phyloP scores from a whole-genome alignment of 2,329 filamentous ascomycete genomes.

The Aureobasidium uvarum region DNA sequence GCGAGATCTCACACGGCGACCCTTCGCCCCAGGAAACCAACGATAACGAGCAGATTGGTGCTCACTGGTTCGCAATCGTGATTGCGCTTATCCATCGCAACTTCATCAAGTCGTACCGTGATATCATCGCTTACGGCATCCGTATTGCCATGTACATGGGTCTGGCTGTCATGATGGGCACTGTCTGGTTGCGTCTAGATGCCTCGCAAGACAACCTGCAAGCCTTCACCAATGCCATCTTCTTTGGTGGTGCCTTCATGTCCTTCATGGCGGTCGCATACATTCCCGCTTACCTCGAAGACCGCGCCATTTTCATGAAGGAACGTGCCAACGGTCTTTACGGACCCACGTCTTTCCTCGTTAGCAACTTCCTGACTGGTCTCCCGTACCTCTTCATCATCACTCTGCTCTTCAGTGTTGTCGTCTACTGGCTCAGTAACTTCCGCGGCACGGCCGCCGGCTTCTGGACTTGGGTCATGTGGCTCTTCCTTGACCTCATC shows the following conservation, averaged over 20 bases:
- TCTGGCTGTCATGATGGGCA: conserved; percentile 83
- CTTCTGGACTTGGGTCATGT: conserved; percentile 78
- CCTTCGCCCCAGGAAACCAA: conserved; percentile 17
- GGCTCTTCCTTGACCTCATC: conserved; percentile 80
- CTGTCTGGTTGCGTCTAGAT: conserved; percentile 74
- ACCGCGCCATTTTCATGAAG: conserved; percentile 68
- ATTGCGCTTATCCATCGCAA: conserved; percentile 70
- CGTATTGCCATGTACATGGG: conserved; percentile 78
- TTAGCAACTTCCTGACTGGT: conserved; percentile 80
- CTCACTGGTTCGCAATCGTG: conserved; percentile 53
- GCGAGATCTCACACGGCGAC: conserved; percentile 37
- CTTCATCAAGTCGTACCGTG: conserved; percentile 80
- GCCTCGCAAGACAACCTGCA: conserved; percentile 71
- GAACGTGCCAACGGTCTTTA: conserved; percentile 81
- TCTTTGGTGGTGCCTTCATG: conserved; percentile 55
- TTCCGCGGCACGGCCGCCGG: conserved; percentile 63
- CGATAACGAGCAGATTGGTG: conserved; percentile 32
- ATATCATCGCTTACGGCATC: conserved; percentile 80
- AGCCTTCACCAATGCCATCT: conserved; percentile 77
- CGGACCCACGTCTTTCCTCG: conserved; percentile 67
- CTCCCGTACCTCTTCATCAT: conserved; percentile 77
- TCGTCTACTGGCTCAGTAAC: conserved; percentile 78
- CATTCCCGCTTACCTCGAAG: conserved; percentile 79
- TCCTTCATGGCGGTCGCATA: conserved; percentile 67
- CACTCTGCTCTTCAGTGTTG: conserved; percentile 68